A percentile compares a stretch with the other conserved stretches of the same genome.
phyloP scores from a whole-genome alignment of 2,329 filamentous ascomycete species.

The Fusarium decemcellulare region DNA sequence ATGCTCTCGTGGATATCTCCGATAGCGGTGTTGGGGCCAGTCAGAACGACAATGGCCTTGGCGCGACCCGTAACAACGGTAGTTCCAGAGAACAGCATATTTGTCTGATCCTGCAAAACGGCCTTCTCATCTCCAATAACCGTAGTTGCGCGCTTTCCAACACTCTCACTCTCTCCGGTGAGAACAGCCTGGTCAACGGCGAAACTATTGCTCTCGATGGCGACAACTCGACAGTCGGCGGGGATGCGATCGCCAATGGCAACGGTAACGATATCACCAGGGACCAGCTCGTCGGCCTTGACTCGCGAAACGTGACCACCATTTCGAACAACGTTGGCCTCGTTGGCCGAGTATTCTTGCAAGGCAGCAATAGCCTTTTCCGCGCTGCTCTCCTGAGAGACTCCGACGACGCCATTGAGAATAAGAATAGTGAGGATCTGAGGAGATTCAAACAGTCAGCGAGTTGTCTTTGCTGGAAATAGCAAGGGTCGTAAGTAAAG shows the following conservation, averaged over 20 bases:
- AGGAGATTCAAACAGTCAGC: conserved; percentile 17
- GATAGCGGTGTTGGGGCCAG: conserved; percentile 92
- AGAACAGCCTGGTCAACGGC: conserved; percentile 96
- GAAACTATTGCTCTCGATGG: conserved; percentile 98
- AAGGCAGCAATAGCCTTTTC: conserved; percentile 98
- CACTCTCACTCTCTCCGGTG: conserved; percentile 97
- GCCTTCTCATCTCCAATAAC: conserved; percentile 83
- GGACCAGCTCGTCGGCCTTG: conserved; percentile 97
- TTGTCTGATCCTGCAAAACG: conserved; percentile 97
- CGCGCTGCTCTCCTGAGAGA: conserved; percentile 98
- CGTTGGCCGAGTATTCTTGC: conserved; percentile 99
- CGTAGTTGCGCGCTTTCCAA: conserved; percentile 82
- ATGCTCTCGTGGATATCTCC: conserved; percentile 99
- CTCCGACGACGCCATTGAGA: conserved; percentile 96
- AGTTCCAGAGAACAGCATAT: conserved; percentile 98
- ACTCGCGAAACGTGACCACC: conserved; percentile 81
- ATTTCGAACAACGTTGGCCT: conserved; percentile 92
- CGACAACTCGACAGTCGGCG: conserved; percentile 90
- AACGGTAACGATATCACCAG: conserved; percentile 91
- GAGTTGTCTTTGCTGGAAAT: background rate
- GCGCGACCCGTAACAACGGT: conserved; percentile 96
- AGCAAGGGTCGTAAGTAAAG: background rate
- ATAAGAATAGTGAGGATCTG: conserved; percentile 97
- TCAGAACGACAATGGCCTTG: conserved; percentile 90
- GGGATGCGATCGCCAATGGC: conserved; percentile 94